A percentile compares a stretch with the other conserved stretches of the same genome.
phyloP scores from a whole-genome alignment of 176 grass and related monocot species.

The Paspalum notatum region DNA sequence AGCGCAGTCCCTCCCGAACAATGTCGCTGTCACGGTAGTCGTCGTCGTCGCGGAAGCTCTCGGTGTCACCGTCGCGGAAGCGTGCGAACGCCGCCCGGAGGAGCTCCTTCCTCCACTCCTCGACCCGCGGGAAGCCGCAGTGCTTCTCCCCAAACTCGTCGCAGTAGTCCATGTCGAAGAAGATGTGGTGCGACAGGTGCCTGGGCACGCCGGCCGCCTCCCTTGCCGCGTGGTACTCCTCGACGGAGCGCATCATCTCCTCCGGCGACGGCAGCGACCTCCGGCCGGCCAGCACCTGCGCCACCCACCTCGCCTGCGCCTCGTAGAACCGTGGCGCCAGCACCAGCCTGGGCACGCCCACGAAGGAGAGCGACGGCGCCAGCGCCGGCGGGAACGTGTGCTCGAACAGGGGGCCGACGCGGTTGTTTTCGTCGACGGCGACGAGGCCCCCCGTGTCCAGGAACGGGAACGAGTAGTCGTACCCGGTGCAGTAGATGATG shows the following conservation, averaged over 20 bases:
- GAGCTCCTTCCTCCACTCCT: not conserved
- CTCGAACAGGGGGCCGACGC: constrained; percentile 47
- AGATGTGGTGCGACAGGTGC: not conserved
- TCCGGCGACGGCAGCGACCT: constrained; percentile 20
- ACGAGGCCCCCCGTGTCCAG: constrained; percentile 35
- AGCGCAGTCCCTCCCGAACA: not conserved
- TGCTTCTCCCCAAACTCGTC: not conserved
- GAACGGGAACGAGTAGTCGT: constrained; percentile 44
- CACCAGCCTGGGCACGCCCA: constrained; percentile 13
- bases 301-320: constrained; percentile 48
- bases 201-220: constrained; percentile 34
- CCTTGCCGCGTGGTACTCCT: constrained; percentile 10
- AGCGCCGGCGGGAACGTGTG: constrained; percentile 47
- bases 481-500: constrained; percentile 54
- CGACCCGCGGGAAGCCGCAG: not conserved
- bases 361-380: constrained; percentile 33
- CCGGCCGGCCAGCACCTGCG: constrained; percentile 43
- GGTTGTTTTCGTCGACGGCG: constrained; percentile 45
- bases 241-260: constrained; percentile 28
- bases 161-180: not conserved
- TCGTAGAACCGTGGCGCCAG: constrained; percentile 16
- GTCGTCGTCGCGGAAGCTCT: not conserved
- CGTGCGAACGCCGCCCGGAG: not conserved
- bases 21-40: not conserved
- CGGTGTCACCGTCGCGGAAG: not conserved